A percentile compares a stretch with the other conserved stretches of the same genome.
phyloP scores from a whole-genome alignment of 805 yeast species.

The Dipodascopsis tothii region DNA sequence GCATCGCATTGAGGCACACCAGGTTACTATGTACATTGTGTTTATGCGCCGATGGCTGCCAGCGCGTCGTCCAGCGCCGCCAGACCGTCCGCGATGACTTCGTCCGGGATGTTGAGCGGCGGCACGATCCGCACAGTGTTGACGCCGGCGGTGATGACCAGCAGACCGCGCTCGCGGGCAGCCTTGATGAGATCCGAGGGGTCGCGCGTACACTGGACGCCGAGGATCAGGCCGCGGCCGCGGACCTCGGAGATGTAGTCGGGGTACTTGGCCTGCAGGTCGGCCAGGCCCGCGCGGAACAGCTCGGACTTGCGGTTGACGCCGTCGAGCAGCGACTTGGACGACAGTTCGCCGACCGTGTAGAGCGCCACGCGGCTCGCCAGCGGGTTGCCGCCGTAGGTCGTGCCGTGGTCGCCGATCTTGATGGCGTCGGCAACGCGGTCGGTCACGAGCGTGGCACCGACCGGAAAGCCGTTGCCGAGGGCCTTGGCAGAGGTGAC shows the following conservation, averaged over 20 bases:
- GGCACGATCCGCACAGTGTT: conserved; percentile 89
- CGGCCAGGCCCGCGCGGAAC: conserved; percentile 37
- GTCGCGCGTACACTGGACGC: conserved; percentile 64
- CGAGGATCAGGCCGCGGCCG: conserved; percentile 84
- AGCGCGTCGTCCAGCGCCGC: conserved; percentile 56
- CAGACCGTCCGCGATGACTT: conserved; percentile 63
- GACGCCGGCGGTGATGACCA: conserved; percentile 86
- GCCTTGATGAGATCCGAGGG: conserved; percentile 55
- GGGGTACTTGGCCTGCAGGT: conserved; percentile 48
- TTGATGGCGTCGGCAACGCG: conserved; percentile 61
- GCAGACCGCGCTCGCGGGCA: conserved; percentile 72
- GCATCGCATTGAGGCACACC: too few relatives aligned
- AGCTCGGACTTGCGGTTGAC: conserved; percentile 57
- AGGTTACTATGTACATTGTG: neutral
- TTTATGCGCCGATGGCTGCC: neutral
- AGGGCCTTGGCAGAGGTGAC: conserved; percentile 91
- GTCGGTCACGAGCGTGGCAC: conserved; percentile 83
- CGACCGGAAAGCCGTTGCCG: conserved; percentile 95
- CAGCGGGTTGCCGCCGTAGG: conserved; percentile 94
- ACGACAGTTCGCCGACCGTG: conserved; percentile 62
- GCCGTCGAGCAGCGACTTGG: conserved; percentile 48
- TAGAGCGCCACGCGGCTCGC: conserved; percentile 75
- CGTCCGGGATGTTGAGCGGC: conserved; percentile 73
- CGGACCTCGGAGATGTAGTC: conserved; percentile 59
- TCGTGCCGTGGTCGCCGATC: conserved; percentile 96